A percentile compares a stretch with the other conserved stretches of the same genome.
These are phyloP conservation scores for Ceratocystis cacaofunesta DNA, from an alignment of 2,329 filamentous ascomycete species.

Conservation along the genomic window DNA sequence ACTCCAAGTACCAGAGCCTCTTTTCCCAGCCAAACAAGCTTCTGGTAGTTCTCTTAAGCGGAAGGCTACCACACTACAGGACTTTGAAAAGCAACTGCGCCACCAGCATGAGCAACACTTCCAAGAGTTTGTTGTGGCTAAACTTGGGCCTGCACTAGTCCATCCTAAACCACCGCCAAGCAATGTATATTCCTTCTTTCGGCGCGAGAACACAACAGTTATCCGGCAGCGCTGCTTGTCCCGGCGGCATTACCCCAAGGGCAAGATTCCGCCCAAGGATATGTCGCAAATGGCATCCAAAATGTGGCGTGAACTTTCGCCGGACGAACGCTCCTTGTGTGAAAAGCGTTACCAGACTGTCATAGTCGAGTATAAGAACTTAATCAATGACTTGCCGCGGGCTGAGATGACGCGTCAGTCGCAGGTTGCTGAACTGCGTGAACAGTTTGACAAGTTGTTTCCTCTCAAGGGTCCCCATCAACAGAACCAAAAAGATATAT, in stretches of 20 bases:
- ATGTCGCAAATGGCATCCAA: conserved; percentile 50
- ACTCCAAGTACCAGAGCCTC: conserved; percentile 58
- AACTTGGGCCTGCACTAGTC: conserved; percentile 59
- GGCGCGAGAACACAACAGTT: conserved; percentile 58
- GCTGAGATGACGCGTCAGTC: conserved; percentile 58
- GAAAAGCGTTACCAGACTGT: conserved; percentile 49
- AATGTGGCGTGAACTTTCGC: conserved; percentile 81
- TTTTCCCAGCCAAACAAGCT: conserved; percentile 53
- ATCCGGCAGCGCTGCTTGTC: conserved; percentile 46
- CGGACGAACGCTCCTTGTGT: conserved; percentile 56
- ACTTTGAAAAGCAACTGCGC: conserved; percentile 29
- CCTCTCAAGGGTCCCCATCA: conserved; percentile 21
- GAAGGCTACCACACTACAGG: conserved; percentile 27
- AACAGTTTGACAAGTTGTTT: conserved; percentile 39
- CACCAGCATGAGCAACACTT: conserved; percentile 43
- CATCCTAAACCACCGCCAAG: conserved; percentile 59
- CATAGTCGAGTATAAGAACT: conserved; percentile 42
- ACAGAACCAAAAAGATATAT: background rate
- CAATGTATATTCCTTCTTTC: conserved; percentile 82
- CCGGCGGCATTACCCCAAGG: conserved; percentile 4
- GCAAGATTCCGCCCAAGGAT: conserved; percentile 15
- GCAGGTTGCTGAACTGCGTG: conserved; percentile 41
- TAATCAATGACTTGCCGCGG: background rate
- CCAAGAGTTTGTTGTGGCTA: conserved; percentile 35
- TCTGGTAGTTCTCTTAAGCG: conserved; percentile 34